A percentile compares a stretch with the other conserved stretches of the same genome.
Evolutionary conservation across 2,329 filamentous ascomycete species (phyloP).

Genomic region (Teratosphaeriaceae sp.): DNA sequence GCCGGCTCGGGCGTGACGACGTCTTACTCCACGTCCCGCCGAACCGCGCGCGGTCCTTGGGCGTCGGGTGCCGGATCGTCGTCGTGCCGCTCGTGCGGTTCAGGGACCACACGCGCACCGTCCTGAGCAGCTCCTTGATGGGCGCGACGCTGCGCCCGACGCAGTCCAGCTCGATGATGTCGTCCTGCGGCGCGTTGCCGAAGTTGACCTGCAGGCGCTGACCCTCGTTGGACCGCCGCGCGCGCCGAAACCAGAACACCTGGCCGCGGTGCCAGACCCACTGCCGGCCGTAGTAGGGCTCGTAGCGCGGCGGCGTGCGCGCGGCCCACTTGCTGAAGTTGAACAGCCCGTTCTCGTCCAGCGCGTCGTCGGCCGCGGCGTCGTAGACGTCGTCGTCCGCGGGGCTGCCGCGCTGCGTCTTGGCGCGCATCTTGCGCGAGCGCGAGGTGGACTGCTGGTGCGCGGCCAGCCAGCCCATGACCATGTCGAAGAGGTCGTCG

Average conservation of each 20-base stretch:
- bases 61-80: conserved; percentile 39
- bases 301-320: conserved; percentile 42
- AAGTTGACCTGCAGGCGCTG: conserved; percentile 20
- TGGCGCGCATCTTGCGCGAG: conserved; percentile 33
- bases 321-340: conserved; percentile 45
- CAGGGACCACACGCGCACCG: conserved; percentile 40
- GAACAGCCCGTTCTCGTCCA: conserved; percentile 39
- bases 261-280: conserved; percentile 38
- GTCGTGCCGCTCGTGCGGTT: conserved; percentile 39
- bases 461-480: conserved; percentile 39
- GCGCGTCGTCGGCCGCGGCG: conserved; percentile 28
- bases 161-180: conserved; percentile 40
- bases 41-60: conserved; percentile 32
- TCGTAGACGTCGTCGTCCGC: conserved; percentile 30
- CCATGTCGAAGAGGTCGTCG: conserved; percentile 37
- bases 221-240: conserved; percentile 26
- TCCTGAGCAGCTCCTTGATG: conserved; percentile 41
- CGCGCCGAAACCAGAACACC: conserved; percentile 37
- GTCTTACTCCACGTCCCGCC: conserved; percentile 36
- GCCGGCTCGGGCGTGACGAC: conserved; percentile 55
- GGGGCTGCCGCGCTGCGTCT: conserved; percentile 32
- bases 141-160: conserved; percentile 42
- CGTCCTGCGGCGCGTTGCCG: conserved; percentile 27
- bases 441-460: conserved; percentile 33
- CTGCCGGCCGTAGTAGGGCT: conserved; percentile 43